These are phyloP conservation scores for Lagenidium giganteum DNA, from an alignment of 352 stramenopile genomes.

Conservation along the genomic window DNA sequence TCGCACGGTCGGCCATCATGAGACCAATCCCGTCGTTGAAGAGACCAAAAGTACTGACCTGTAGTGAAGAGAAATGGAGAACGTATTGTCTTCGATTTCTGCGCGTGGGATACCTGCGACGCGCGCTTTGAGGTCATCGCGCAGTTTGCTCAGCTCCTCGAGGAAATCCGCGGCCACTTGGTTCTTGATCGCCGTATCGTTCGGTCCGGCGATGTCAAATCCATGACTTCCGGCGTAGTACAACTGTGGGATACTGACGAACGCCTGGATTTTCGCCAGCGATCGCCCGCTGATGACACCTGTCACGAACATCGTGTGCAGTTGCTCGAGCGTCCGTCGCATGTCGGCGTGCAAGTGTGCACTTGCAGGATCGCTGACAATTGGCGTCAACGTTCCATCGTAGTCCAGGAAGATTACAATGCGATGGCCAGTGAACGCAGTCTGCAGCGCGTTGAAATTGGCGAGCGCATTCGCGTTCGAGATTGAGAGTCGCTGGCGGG, in stretches of 20 bases:
- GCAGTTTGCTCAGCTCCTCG: conserved; percentile 48
- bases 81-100: conserved; percentile 87
- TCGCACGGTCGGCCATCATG: neutral
- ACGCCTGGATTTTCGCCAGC: conserved; percentile 86
- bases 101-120: conserved; percentile 51
- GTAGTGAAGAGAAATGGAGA: conserved; percentile 87
- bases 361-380: conserved; percentile 82
- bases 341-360: conserved; percentile 63
- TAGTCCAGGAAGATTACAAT: conserved; percentile 88
- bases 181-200: conserved; percentile 79
- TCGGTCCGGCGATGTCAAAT: conserved; percentile 84
- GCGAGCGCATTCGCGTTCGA: conserved; percentile 66
- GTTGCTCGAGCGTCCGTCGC: conserved; percentile 66
- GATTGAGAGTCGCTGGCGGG: conserved; percentile 50
- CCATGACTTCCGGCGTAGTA: conserved; percentile 89
- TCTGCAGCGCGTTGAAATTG: conserved; percentile 58
- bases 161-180: conserved; percentile 78
- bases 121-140: conserved; percentile 36
- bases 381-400: conserved; percentile 86
- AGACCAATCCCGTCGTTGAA: neutral
- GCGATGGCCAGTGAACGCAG: conserved; percentile 42
- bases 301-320: conserved; percentile 78
- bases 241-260: conserved; percentile 82
- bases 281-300: conserved; percentile 85
- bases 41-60: conserved; percentile 27